Evolutionary conservation across 2,329 filamentous ascomycete genomes (phyloP), one percentile per base, ranked within the genome.

Genomic region (Verticillium isaacii): DNA sequence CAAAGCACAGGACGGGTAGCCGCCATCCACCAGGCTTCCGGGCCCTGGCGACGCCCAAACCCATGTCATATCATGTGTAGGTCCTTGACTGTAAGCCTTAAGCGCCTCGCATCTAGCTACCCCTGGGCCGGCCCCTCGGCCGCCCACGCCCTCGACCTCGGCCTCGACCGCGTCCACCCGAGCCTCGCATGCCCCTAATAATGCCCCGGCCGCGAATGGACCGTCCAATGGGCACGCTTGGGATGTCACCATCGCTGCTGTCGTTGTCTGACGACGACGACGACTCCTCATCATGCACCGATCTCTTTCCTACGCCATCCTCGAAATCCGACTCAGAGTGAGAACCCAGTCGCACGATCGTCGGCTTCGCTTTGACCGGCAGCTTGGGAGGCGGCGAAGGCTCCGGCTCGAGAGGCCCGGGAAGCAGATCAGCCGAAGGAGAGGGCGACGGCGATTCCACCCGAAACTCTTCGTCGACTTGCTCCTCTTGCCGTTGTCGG

Each of bases 261-360:
- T 61, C 61, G 39, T 59, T 64, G 25, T 61, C 59, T 17, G 58
- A 62, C 3, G 64, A 64, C 15, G 64, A 64, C 15, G 56, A 56
- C 5, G 60, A 59, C 8, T 58, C 60, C 9, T 61, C 63, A 37
- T 58, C 60, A 55, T 11, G 58, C 19, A 14, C 23, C 17, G 39
- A 15, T 7, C n/a, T 25, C 3, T 41, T 8, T 8, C 4, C 23
- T 9, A 17, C 41, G 4, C 19, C 39, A 25, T 19, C 41, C 4
- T 59, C 58, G 15, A 29, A 55, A 14, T 65, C 64, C 5, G 64
- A 66, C 19, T 56, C 60, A 7, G 63, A 65, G 23, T 63, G 59
- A 11, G 60, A 59, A n/a, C 64, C 64, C 5, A 66, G 60, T 12
- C 63, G 57, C 11, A 66, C 64, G 2, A 66, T 19, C 2, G 64